Evolutionary conservation across 441 rosid species (phyloP).

Genomic region (Heliophila coronopifolia): DNA sequence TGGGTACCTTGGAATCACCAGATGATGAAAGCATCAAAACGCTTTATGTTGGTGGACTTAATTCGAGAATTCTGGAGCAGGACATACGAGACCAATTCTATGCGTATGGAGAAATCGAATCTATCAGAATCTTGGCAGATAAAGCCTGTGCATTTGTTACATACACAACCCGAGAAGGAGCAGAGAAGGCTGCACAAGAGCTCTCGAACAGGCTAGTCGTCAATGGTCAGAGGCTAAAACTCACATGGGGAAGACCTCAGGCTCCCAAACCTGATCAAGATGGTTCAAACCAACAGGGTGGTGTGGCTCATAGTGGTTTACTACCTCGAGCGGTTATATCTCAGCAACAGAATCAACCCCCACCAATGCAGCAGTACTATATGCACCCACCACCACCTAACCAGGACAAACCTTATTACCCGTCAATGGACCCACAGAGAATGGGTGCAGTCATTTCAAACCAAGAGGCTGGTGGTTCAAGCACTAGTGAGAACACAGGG

Average conservation of each 20-base stretch:
- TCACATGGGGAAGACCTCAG: constrained; percentile 94
- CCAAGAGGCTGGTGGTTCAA: constrained; percentile 52
- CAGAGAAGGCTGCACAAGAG: constrained; percentile 93
- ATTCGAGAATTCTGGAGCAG: constrained; percentile 74
- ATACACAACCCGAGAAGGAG: constrained; percentile 88
- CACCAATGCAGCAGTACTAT: constrained; percentile 54
- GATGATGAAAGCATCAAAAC: constrained; percentile 91
- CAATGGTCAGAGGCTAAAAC: constrained; percentile 76
- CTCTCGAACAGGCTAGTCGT: constrained; percentile 76
- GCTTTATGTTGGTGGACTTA: constrained; percentile 88
- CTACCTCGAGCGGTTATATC: constrained; percentile 80
- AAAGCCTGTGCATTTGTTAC: constrained; percentile 90
- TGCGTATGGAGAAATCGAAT: constrained; percentile 88
- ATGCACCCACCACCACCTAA: constrained; percentile 65
- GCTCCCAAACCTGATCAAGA: constrained; percentile 71
- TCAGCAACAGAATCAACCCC: constrained; percentile 80
- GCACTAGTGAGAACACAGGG: constrained; percentile 42
- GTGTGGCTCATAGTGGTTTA: constrained; percentile 68
- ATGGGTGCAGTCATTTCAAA: constrained; percentile 87
- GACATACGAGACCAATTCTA: constrained; percentile 83
- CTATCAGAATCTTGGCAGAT: constrained; percentile 77
- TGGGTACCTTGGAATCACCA: constrained; percentile 86
- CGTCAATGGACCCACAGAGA: constrained; percentile 97
- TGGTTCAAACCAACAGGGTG: constrained; percentile 62
- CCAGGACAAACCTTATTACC: constrained; percentile 65